Base-by-base conservation (phyloP, 768 basidiomycete species). In the Boletus vinaceobasis region DNA sequence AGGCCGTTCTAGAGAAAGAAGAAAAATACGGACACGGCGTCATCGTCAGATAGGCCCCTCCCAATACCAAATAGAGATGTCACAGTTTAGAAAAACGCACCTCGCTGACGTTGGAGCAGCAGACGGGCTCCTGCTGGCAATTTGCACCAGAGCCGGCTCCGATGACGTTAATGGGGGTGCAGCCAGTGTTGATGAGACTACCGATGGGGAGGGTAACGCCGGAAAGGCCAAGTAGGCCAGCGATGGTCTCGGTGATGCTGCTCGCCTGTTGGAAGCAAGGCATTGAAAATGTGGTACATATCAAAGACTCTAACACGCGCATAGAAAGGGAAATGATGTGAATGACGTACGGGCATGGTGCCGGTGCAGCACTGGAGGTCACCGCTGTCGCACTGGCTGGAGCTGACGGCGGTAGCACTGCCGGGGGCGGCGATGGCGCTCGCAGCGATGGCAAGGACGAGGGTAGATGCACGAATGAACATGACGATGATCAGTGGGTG, bases 391-490 rank as follows among this genome's bases (percentile, higher is more conserved):
- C 65, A 65, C 29, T 64, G 39, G 38, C 49, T 61, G 6, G 38
- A 7, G 14, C n/a, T 7, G 23, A 11, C 8, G 19, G 26, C 13
- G 13, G 4, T 9, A 26, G 37, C 2, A 9, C 1, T 8, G 19
- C 29, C 5, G 29, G 48, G 50, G 17, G 13, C 43, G 27, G 61
- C 56, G 11, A 61, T 33, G 48, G 5, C 49, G 39, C 43, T 15
- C 5, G 65, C 57, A 40, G 36, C 53, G 36, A 57, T 27, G 19
- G 57, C 55, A 5, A 67, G 47, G 42, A 61, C 35, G 44, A 65
- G 7, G 44, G 45, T 40, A 5, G 45, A 59, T 8, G 21, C 35
- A 31, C 53, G 51, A 26, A 57, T 2, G 36, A 65, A 55, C 65
- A 67, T 67, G 45, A 10, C 2, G 52, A 17, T 9, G 10, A 4